Percentiles rank a stretch among this genome's conserved stretches.
These are phyloP conservation scores for Zostera marina DNA, from an alignment of 116 monocot genomes.

Conservation along the genomic window DNA sequence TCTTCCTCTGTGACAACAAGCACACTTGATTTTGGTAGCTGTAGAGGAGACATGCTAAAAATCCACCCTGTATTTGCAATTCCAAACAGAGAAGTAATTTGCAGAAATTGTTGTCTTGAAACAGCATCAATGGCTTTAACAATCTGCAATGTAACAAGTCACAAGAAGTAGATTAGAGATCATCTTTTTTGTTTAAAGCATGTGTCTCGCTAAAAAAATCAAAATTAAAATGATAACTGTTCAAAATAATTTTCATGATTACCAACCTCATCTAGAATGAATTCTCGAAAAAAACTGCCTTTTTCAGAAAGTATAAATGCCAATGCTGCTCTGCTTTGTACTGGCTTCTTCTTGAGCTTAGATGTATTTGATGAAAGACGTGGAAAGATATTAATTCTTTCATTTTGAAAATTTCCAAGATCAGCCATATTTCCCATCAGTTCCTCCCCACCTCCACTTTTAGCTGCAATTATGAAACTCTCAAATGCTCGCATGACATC, in stretches of 20 bases:
- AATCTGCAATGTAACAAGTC: constrained; percentile 30
- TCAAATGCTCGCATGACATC: constrained; percentile 99
- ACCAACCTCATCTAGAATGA: constrained; percentile 98
- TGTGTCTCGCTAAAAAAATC: neutral
- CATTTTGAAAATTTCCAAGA: constrained; percentile 43
- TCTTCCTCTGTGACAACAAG: constrained; percentile 86
- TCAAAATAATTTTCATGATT: neutral
- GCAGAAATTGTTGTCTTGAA: constrained; percentile 82
- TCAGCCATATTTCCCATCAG: constrained; percentile 85
- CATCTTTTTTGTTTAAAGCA: neutral
- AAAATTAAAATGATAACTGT: neutral
- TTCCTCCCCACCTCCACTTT: constrained; percentile 90
- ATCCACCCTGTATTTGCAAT: constrained; percentile 37
- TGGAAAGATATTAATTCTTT: constrained; percentile 29
- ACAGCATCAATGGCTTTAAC: constrained; percentile 95
- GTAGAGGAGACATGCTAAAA: constrained; percentile 78
- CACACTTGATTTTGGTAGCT: constrained; percentile 29
- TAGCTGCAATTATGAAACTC: constrained; percentile 84
- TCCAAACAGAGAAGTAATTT: constrained; percentile 46
- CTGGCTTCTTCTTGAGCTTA: constrained; percentile 30
- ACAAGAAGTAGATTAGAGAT: neutral
- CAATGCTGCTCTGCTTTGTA: constrained; percentile 77
- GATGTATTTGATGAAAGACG: constrained; percentile 27
- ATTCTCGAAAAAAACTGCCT: constrained; percentile 91
- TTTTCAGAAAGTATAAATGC: constrained; percentile 77